phyloP scores from a whole-genome alignment of 208 protist species.

The Trypanosoma congolense region DNA sequence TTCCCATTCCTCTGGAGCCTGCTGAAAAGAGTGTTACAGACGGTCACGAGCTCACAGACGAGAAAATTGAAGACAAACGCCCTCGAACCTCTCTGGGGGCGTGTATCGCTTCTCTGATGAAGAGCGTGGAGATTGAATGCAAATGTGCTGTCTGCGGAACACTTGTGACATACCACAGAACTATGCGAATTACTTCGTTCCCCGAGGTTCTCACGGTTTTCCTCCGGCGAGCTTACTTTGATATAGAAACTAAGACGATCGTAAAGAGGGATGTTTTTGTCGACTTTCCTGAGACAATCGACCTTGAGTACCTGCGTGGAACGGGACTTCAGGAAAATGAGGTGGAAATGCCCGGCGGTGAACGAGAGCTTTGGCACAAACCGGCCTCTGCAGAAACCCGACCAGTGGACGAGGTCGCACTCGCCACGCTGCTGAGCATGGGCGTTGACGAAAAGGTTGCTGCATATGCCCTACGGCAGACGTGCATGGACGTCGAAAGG shows the following conservation, averaged over 20 bases:
- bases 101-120: slow-evolving; percentile 44
- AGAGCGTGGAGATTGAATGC: slow-evolving; percentile 49
- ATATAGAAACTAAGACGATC: slow-evolving; percentile 47
- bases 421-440: slow-evolving; percentile 84
- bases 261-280: slow-evolving; percentile 90
- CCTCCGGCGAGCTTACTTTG: slow-evolving; percentile 81
- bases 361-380: slow-evolving; percentile 16
- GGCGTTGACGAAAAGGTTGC: slow-evolving; percentile 74
- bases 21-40: slow-evolving; percentile 20
- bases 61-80: slow-evolving; percentile 47
- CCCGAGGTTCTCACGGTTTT: slow-evolving; percentile 80
- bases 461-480: slow-evolving; percentile 77
- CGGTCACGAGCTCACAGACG: slow-evolving; percentile 32
- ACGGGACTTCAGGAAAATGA: slow-evolving; percentile 54
- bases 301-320: slow-evolving; percentile 51
- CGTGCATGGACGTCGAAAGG: slow-evolving; percentile 89
- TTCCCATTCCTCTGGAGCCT: slow-evolving; percentile 82
- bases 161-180: slow-evolving; percentile 45
- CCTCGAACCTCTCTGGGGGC: slow-evolving; percentile 54
- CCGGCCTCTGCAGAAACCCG: not conserved
- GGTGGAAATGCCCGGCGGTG: slow-evolving; percentile 43
- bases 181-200: slow-evolving; percentile 65
- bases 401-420: slow-evolving; percentile 65
- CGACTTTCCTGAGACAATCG: slow-evolving; percentile 63
- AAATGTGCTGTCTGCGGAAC: slow-evolving; percentile 58